Base-by-base conservation (phyloP, 164 flowering plant species). In the Stephania japonica region DNA sequence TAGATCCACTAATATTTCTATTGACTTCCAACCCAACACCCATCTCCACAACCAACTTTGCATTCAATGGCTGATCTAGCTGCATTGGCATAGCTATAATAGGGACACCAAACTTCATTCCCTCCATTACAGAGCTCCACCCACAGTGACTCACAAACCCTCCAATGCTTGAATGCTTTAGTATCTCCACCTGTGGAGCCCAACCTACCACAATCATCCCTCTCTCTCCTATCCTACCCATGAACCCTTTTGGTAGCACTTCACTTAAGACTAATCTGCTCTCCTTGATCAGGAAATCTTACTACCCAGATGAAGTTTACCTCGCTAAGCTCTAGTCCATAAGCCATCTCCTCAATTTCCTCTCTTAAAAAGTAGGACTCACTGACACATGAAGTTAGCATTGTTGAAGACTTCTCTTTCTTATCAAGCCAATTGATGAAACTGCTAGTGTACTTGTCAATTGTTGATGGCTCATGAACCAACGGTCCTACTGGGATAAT, bases 1-100 rank as follows among this genome's bases (percentile, higher is more conserved):
- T 32, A 32, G 38, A 32, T 32, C 38, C 38, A 12, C 53, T 11
- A 3, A 13, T 47, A 12, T 9, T 47, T 65, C 77, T 85, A 74
- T 65, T 53, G 2, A 80, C 81, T 72, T 81, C 85, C 66, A 77
- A 3, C 6, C 80, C 86, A 0, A 76, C 81, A n/a, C 85, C 87
- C 47, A 80, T 11, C 21, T 81, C 83, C 24, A 21, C 80, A 65
- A 83, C 82, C 47, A 86, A 23, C 67, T 56, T 83, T 6, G 87
- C 81, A 76, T 80, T 84, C 5, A 81, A 0, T 0, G 87, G 87
- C 72, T 86, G 85, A 67, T 86, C 89, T 53, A 81, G 77, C 3
- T 84, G 84, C 86, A 80, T 74, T 0, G 86, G 87, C 76, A 83
- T 70, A 7, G 84, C 85, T n/a, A 86, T 76, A 7, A 84, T 47